Evolutionary conservation across 2,329 filamentous ascomycete species (phyloP), one percentile per base, ranked within the genome.

Genomic region (Colletotrichum orbiculare): DNA sequence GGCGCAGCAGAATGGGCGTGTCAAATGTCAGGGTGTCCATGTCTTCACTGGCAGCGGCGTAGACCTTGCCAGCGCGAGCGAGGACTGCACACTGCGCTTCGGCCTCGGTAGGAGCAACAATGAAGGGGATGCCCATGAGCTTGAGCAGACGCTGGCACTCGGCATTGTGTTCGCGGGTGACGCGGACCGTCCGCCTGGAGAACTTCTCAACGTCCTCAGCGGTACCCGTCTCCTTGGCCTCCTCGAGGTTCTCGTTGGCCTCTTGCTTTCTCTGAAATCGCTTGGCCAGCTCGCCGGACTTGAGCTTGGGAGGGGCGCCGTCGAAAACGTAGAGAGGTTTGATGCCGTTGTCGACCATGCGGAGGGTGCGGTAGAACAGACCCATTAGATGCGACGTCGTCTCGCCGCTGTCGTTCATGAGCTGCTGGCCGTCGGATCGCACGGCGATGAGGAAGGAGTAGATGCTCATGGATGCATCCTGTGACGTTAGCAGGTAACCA

Each of bases 11-110:
- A 64, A 99, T 94, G 0, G 96, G 96, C 55, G 94, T 86, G 73
- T 97, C 89, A 78, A 99, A 99, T 73, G 95, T 98, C 60, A 99
- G 82, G 0, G 96, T 99, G 75, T 99, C 96, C 96, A 99, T 99
- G 79, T 99, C 96, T 80, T 99, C 96, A 69, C 92, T 97, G 3
- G 96, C 96, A 17, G 96, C 96, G 4, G 94, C 96, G 76, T 96
- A 99, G 55, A 99, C 96, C 80, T 98, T 98, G 42, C 94, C 95
- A 6, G 92, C 94, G 67, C 91, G 85, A 1, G 96, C 96, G 67
- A 99, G 84, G 45, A 90, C 91, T 3, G 96, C 96, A 76, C 96
- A 99, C 77, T 99, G 96, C 2, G 96, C 96, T 81, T 99, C 96
- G 5, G 96, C 96, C 78, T 99, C 96, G 0, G 96, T 99, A 0